phyloP scores from a whole-genome alignment of 192 early-diverging fungal species.

The Linderina pennispora region DNA sequence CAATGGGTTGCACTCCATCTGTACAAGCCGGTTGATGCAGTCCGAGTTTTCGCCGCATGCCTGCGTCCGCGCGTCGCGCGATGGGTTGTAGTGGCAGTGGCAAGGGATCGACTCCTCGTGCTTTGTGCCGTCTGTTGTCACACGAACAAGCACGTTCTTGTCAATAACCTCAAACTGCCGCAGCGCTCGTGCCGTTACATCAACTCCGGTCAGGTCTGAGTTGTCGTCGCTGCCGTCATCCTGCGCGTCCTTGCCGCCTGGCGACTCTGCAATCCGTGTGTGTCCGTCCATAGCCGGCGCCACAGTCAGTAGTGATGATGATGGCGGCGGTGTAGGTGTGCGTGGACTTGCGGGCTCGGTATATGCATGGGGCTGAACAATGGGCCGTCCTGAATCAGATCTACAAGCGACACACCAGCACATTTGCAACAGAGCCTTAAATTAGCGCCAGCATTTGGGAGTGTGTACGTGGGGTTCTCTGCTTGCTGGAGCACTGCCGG shows the following conservation, averaged over 20 bases:
- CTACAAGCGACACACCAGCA: too few species aligned
- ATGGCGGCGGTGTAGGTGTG: too few species aligned
- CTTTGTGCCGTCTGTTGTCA: slow-evolving; percentile 25
- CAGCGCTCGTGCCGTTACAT: slow-evolving; percentile 23
- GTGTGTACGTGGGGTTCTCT: too few species aligned
- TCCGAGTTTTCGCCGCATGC: slow-evolving; percentile 86
- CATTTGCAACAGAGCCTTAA: too few species aligned
- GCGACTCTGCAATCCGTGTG: too few species aligned
- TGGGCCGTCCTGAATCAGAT: too few species aligned
- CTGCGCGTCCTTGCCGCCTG: too few species aligned
- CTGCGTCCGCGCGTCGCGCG: slow-evolving; percentile 49
- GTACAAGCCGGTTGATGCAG: slow-evolving; percentile 91
- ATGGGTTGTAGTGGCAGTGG: slow-evolving; percentile 45
- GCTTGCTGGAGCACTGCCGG: too few species aligned
- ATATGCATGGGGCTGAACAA: too few species aligned
- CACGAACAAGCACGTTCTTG: slow-evolving; percentile 38
- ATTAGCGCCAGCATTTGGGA: too few species aligned
- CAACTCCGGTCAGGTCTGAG: slow-evolving; percentile 14
- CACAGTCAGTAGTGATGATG: not conserved
- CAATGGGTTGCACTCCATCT: slow-evolving; percentile 86
- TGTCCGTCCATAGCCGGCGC: not conserved
- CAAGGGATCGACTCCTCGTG: slow-evolving; percentile 43
- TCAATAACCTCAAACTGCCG: slow-evolving; percentile 30
- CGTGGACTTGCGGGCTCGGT: too few species aligned
- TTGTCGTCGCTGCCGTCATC: slow-evolving; percentile 14